Evolutionary conservation across 371 early-diverging fungal genomes (phyloP).

Genomic region (Mucor saturninus): DNA sequence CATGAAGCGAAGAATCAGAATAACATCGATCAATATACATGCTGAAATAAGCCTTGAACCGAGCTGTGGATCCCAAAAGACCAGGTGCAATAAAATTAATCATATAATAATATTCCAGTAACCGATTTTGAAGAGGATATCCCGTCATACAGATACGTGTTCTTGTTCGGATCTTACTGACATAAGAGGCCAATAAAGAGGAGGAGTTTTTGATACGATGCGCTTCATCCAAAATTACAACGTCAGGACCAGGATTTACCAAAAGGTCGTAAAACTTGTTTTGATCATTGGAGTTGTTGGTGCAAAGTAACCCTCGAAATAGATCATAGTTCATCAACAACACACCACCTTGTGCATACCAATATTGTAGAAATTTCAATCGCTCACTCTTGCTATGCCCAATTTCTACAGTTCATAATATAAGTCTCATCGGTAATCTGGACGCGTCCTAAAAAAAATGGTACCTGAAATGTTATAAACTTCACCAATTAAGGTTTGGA

Average conservation of each 20-base stretch:
- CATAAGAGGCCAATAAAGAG: slow-evolving; percentile 44
- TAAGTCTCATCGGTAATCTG: too few relatives aligned
- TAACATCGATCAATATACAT: slow-evolving; percentile 71
- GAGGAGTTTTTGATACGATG: slow-evolving; percentile 80
- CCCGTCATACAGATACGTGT: slow-evolving; percentile 85
- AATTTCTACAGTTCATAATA: not conserved
- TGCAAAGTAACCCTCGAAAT: slow-evolving; percentile 52
- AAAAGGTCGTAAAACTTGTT: slow-evolving; percentile 39
- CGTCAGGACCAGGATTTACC: slow-evolving; percentile 65
- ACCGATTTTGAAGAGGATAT: slow-evolving; percentile 86
- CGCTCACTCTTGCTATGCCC: not conserved
- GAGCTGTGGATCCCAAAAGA: slow-evolving; percentile 57
- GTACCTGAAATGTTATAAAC: slow-evolving; percentile 39
- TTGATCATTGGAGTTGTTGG: slow-evolving; percentile 1
- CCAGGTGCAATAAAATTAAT: slow-evolving; percentile 73
- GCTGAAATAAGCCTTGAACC: slow-evolving; percentile 65
- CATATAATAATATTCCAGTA: slow-evolving; percentile 73
- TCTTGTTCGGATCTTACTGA: slow-evolving; percentile 55
- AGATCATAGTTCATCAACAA: slow-evolving; percentile 69
- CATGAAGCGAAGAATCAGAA: slow-evolving; percentile 57
- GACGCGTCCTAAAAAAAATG: too few relatives aligned
- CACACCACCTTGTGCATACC: slow-evolving; percentile 68
- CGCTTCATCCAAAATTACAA: slow-evolving; percentile 87
- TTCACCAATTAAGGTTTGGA: slow-evolving; percentile 30
- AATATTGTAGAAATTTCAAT: slow-evolving; percentile 42